phyloP scores from a whole-genome alignment of 2,329 filamentous ascomycete genomes.

The Diaporthe velutina region DNA sequence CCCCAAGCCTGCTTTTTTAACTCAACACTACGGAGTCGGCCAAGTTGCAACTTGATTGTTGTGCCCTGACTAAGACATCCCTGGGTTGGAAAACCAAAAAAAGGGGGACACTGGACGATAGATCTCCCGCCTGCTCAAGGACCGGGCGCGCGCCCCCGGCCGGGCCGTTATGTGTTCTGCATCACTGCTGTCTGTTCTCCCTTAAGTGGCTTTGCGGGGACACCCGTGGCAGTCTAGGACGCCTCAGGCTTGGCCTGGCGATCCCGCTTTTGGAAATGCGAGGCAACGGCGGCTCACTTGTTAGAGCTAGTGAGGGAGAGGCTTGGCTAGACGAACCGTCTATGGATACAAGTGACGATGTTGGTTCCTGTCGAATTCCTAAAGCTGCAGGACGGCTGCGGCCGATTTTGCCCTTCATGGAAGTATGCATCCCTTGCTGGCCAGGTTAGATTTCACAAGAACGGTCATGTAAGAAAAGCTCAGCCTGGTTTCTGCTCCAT shows the following conservation, averaged over 20 bases:
- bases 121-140: neutral
- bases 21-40: neutral
- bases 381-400: neutral
- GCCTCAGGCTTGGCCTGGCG: constrained; percentile 1
- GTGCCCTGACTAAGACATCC: neutral
- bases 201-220: neutral
- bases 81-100: neutral
- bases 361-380: neutral
- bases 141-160: constrained; percentile 5
- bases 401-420: neutral
- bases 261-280: neutral
- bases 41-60: constrained; percentile 20
- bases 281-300: constrained; percentile 5
- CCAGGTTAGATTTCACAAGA: neutral
- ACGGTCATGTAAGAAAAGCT: too few relatives aligned
- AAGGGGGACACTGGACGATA: neutral
- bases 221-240: neutral
- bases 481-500: too few relatives aligned
- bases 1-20: neutral
- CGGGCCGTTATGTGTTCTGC: neutral
- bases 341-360: neutral
- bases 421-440: neutral
- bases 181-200: neutral
- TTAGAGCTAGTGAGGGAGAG: neutral
- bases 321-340: neutral